A percentile compares a stretch with the other conserved stretches of the same genome.
Conservation (phyloP, 805 yeast genomes). For the Teunomyces aglyptinius region DNA sequence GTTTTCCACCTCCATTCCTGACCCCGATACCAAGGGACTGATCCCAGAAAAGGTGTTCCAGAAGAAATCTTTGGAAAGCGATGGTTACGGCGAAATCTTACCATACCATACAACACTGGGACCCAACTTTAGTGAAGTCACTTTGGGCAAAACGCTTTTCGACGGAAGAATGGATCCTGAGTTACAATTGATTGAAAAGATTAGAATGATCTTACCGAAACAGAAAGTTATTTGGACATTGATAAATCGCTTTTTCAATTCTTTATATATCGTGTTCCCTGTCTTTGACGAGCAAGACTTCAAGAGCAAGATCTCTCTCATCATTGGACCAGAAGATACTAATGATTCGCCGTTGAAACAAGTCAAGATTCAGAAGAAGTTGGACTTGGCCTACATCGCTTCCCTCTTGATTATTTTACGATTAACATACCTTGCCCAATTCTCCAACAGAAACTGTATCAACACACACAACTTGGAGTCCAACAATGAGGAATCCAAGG, state of each 20-base stretch:
- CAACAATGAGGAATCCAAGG: conserved; percentile 12
- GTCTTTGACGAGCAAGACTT: conserved; percentile 59
- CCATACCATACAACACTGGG: conserved; percentile 21
- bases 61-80: conserved; percentile 31
- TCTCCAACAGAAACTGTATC: conserved; percentile 28
- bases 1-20: conserved; percentile 14
- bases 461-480: conserved; percentile 26
- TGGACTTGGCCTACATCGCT: conserved; percentile 35
- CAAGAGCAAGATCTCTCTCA: conserved; percentile 38
- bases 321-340: conserved; percentile 39
- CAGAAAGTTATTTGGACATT: conserved; percentile 54
- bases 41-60: conserved; percentile 25
- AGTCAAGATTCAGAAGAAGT: conserved; percentile 26
- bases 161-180: conserved; percentile 30
- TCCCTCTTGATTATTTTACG: conserved; percentile 31
- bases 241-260: conserved; percentile 56
- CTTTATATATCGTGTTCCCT: conserved; percentile 64
- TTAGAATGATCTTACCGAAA: conserved; percentile 48
- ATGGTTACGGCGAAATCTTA: conserved; percentile 31
- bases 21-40: conserved; percentile 7
- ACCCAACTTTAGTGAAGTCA: conserved; percentile 9
- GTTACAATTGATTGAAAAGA: conserved; percentile 40
- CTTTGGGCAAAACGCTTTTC: conserved; percentile 34
- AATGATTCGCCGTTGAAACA: conserved; percentile 19
- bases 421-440: conserved; percentile 32